Evolutionary conservation across 371 early-diverging fungal species (phyloP), one percentile per base, ranked within the genome.

Genomic region (Mortierella sp.): DNA sequence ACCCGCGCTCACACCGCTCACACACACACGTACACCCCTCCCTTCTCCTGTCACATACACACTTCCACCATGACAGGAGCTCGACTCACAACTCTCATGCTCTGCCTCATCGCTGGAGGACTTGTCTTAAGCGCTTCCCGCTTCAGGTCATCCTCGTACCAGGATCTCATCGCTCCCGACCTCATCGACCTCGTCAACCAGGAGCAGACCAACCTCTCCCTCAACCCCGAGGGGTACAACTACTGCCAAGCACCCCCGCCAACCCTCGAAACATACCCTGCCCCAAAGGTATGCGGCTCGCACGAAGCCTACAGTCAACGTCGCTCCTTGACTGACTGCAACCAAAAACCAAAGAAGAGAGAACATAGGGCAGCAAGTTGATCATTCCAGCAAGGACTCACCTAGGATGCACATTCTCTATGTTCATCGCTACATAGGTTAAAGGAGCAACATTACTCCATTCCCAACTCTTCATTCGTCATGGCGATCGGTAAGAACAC

Each of bases 391-490:
- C 41, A 68, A 41, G 41, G 24, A 24, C 68, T 41, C 21, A 68
- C 43, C 2, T 18, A 16, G 4, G 63, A n/a, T 35, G n/a, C 58
- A 1, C 18, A 21, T 21, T 21, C 16, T 32, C 6, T 18, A 32
- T 63, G 63, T 14, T 43, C 76, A 70, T 70, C 4, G 11, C 55
- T 16, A 18, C 6, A 63, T 73, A 85, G 85, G 58, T 84, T 41
- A 70, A 83, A 27, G 83, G 81, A 51, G 74, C 89, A 46, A 75
- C 70, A 14, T 70, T 88, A 2, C 49, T 79, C 18, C 65, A 82
- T 63, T 81, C 89, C 0, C 89, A 88, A 48, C 49, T 89, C 24
- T 79, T 88, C 71, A 71, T 87, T 73, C 88, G 89, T 27, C 89
- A 88, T 84, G 89, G 89, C 16, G 89, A 88, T 71, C 48, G 89